Conservation (phyloP, 441 rosid genomes). For the Populus hybrid region DNA sequence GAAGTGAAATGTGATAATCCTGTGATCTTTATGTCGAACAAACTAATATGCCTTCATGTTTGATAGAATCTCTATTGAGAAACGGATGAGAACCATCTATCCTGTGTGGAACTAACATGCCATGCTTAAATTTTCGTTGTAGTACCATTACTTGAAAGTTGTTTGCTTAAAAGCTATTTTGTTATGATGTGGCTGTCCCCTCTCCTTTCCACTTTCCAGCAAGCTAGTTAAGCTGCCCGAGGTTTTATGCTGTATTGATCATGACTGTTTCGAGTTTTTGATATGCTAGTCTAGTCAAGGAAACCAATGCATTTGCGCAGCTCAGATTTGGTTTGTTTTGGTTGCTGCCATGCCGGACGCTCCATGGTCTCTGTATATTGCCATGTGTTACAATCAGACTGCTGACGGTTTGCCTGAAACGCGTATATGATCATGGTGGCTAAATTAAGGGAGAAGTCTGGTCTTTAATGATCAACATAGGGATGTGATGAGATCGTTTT, state of each 20-base stretch:
- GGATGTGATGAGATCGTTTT: neutral
- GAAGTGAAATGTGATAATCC: slow-evolving; percentile 34
- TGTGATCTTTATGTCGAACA: neutral
- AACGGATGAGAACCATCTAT: neutral
- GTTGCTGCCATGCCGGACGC: neutral
- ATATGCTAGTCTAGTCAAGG: neutral
- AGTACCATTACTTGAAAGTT: neutral
- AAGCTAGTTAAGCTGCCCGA: neutral
- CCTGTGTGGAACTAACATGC: neutral
- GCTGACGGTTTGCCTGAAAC: neutral
- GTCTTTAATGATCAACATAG: neutral
- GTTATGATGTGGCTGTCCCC: neutral
- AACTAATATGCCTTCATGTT: neutral
- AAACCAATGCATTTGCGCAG: neutral
- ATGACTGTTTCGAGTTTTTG: neutral
- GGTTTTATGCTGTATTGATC: neutral
- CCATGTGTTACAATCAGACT: neutral
- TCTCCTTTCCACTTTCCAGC: neutral
- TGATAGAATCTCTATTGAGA: neutral
- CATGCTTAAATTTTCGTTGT: neutral
- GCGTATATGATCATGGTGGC: neutral
- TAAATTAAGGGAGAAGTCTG: neutral
- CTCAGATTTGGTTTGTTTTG: neutral
- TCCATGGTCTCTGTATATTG: neutral
- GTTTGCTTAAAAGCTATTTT: neutral